Conservation (phyloP, 257 asterid genomes). For the Solanum habrochaites region DNA sequence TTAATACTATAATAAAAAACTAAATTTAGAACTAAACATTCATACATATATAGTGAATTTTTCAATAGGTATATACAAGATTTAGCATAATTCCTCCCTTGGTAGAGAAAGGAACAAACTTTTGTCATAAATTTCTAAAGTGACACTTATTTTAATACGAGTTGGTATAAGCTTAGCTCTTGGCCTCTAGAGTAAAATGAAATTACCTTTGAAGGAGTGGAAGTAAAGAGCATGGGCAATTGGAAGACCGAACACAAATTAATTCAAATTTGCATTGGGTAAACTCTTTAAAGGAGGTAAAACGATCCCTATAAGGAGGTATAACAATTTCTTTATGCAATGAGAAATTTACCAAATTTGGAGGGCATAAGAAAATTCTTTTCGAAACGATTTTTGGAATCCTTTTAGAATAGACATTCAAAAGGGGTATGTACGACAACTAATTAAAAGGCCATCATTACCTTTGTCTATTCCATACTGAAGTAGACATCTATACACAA, state of each 20-base stretch:
- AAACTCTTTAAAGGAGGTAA: too few relatives aligned
- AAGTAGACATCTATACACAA: background rate
- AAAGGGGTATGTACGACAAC: background rate
- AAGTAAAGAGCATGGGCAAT: background rate
- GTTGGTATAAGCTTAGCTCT: background rate
- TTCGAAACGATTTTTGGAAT: background rate
- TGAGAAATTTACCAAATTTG: background rate
- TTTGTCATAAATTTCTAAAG: too few relatives aligned
- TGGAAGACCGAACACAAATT: too few relatives aligned
- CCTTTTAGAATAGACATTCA: background rate
- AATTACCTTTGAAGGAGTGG: background rate
- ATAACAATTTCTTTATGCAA: background rate
- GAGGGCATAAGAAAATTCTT: background rate
- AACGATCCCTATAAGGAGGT: background rate
- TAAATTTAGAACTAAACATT: too few relatives aligned
- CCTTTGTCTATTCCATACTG: background rate
- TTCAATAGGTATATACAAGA: too few relatives aligned
- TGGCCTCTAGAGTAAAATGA: background rate
- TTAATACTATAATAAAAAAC: too few relatives aligned
- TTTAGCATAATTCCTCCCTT: background rate
- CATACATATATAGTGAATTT: too few relatives aligned
- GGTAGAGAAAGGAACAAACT: background rate
- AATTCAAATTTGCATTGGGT: too few relatives aligned
- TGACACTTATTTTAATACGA: background rate
- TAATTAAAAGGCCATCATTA: background rate